Conservation (phyloP, 768 basidiomycete genomes). For the Mycena olivaceomarginata region DNA sequence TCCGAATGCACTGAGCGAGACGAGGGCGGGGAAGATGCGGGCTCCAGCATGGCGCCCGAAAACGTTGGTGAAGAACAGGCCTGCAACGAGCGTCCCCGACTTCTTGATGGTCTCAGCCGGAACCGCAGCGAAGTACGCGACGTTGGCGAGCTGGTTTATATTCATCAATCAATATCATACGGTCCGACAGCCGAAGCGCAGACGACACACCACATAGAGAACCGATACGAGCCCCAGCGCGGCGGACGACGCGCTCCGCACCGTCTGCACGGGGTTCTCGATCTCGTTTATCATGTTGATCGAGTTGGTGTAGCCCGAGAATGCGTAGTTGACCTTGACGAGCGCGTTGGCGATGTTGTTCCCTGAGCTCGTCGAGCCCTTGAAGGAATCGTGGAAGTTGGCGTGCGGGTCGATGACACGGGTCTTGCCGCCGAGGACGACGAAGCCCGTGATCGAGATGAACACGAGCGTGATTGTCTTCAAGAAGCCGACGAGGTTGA, state of each 20-base stretch:
- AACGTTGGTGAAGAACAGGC: conserved; percentile 70
- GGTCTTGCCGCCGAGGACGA: conserved; percentile 76
- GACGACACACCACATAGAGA: conserved; percentile 59
- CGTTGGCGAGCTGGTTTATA: conserved; percentile 58
- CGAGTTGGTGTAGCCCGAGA: conserved; percentile 59
- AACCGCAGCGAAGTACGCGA: conserved; percentile 64
- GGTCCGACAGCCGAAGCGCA: neutral
- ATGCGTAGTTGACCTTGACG: conserved; percentile 62
- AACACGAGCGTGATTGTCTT: conserved; percentile 69
- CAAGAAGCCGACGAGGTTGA: conserved; percentile 61
- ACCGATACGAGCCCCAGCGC: conserved; percentile 67
- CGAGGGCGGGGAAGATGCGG: conserved; percentile 59
- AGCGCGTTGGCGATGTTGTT: conserved; percentile 64
- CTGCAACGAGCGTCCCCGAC: conserved; percentile 67
- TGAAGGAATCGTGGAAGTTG: conserved; percentile 76
- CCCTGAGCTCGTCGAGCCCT: conserved; percentile 70
- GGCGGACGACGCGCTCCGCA: conserved; percentile 66
- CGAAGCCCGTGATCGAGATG: conserved; percentile 74
- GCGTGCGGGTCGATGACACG: conserved; percentile 72
- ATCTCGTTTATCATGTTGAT: conserved; percentile 68
- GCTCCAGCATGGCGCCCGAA: conserved; percentile 63
- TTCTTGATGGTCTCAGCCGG: conserved; percentile 64
- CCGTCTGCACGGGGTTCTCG: conserved; percentile 65
- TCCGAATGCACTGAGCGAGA: conserved; percentile 63
- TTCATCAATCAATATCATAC: neutral